These are phyloP conservation scores for Podospora pseudoanserina DNA, from an alignment of 495 filamentous ascomycete species.

Conservation along the genomic window DNA sequence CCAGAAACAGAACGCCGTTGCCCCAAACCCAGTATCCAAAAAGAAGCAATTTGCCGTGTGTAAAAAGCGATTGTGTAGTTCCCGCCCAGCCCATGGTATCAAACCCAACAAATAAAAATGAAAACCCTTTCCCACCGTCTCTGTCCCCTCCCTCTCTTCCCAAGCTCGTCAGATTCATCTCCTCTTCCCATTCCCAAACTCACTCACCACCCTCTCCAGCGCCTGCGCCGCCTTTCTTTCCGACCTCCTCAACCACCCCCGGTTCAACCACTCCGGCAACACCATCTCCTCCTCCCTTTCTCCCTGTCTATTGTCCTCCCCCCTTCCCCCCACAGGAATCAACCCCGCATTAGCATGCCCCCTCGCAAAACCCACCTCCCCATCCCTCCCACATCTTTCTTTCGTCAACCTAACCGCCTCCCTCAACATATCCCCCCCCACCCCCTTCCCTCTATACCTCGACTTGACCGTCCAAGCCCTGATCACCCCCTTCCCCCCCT, in stretches of 20 bases:
- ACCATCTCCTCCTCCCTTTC: slow-evolving; percentile 64
- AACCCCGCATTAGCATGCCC: slow-evolving; percentile 62
- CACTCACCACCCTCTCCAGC: slow-evolving; percentile 47
- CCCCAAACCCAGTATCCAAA: too few relatives aligned
- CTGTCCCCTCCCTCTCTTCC: neutral
- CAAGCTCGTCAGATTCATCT: slow-evolving; percentile 14
- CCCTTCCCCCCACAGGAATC: slow-evolving; percentile 46
- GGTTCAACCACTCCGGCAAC: slow-evolving; percentile 59
- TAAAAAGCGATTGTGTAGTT: too few relatives aligned
- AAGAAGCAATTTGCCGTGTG: too few relatives aligned
- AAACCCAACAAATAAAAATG: too few relatives aligned
- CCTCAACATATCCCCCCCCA: slow-evolving; percentile 66
- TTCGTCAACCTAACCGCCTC: slow-evolving; percentile 58
- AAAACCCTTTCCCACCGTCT: neutral
- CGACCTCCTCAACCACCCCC: slow-evolving; percentile 48
- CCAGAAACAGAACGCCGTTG: neutral
- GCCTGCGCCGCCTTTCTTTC: slow-evolving; percentile 52
- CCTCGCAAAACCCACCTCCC: slow-evolving; percentile 60
- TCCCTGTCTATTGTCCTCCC: slow-evolving; percentile 60
- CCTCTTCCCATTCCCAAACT: slow-evolving; percentile 40
- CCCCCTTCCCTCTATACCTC: slow-evolving; percentile 61
- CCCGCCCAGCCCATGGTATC: too few relatives aligned
- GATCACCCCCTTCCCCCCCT: slow-evolving; percentile 54
- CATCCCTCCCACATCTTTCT: slow-evolving; percentile 53
- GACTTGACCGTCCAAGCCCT: slow-evolving; percentile 72